These are phyloP conservation scores for Lepiota brunneoincarnata DNA, from an alignment of 768 basidiomycete species.

Conservation along the genomic window DNA sequence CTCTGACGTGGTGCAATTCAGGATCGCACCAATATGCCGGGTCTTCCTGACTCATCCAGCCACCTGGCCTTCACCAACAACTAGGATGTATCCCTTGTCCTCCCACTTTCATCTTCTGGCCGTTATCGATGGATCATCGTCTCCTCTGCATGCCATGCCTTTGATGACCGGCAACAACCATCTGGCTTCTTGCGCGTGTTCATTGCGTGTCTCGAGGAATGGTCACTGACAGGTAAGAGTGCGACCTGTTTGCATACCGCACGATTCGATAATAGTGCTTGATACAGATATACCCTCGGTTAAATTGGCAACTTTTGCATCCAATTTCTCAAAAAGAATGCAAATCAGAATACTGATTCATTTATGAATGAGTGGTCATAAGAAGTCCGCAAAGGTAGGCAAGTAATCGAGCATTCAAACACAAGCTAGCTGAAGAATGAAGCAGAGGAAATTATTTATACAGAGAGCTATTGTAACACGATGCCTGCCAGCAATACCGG, in stretches of 20 bases:
- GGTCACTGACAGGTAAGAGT: too few species aligned
- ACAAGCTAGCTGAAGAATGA: background rate
- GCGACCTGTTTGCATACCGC: too few species aligned
- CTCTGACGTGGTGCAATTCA: background rate
- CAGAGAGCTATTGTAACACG: conserved; percentile 4
- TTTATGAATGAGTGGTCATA: background rate
- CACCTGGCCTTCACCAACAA: background rate
- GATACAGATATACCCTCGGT: too few species aligned
- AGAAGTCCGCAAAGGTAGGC: background rate
- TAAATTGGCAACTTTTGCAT: too few species aligned
- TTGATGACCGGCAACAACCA: background rate
- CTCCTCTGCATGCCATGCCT: background rate
- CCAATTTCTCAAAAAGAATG: background rate
- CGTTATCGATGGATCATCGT: conserved; percentile 1
- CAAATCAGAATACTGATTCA: background rate
- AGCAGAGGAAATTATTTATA: background rate
- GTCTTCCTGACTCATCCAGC: background rate
- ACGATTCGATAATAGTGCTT: too few species aligned
- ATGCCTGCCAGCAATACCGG: conserved; percentile 5
- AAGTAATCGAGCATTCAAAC: background rate
- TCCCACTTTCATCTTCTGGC: background rate
- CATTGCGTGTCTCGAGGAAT: background rate
- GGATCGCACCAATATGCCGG: background rate
- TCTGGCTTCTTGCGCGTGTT: background rate
- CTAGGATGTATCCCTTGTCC: background rate